Evolutionary conservation across 2,329 filamentous ascomycete genomes (phyloP), one percentile per base, ranked within the genome.

Genomic region (Alternaria sp.): DNA sequence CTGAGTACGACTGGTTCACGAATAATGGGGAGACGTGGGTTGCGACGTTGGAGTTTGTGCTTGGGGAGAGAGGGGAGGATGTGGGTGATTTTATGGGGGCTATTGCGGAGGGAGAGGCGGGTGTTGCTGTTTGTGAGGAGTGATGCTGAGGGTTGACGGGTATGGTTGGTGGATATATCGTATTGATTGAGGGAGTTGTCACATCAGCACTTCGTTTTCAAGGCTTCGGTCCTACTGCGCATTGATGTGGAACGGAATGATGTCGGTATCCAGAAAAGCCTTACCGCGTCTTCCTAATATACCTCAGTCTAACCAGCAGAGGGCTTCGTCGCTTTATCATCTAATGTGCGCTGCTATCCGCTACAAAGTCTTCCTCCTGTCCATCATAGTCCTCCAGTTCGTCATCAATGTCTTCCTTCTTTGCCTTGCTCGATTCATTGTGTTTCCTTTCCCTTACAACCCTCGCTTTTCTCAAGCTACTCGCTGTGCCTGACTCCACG

Each of bases 61-160:
- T 89, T 62, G 81, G 79, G 57, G 85, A 89, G 74, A 75, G 88
- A 9, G 86, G 86, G 1, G 82, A 84, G 49, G 83, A 87, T 66
- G 74, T 84, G 7, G 80, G 79, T 32, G 84, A 83, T 47, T 74
- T 97, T 88, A 74, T 89, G 85, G 49, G 88, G 81, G 65, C 91
- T 84, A 59, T 90, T 88, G 75, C 89, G 87, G 74, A 91, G 84
- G 62, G 96, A 82, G 81, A 92, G 88, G 69, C 92, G 88, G 66
- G 97, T 82, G 77, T 97, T 64, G 81, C 78, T 51, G 64, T 81
- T 12, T 7, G 30, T 26, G 54, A 44, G 50, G 47, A 54, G 46
- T 52, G 46, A 28, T 3, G 21, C 4, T 25, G 23, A 1, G 30
- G 21, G 1, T 17, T n/a, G 30, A 36, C 0, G 30, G 0, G 4